Conservation (phyloP, 2,329 filamentous ascomycete species). For the Alternaria hordeiaustralica region DNA sequence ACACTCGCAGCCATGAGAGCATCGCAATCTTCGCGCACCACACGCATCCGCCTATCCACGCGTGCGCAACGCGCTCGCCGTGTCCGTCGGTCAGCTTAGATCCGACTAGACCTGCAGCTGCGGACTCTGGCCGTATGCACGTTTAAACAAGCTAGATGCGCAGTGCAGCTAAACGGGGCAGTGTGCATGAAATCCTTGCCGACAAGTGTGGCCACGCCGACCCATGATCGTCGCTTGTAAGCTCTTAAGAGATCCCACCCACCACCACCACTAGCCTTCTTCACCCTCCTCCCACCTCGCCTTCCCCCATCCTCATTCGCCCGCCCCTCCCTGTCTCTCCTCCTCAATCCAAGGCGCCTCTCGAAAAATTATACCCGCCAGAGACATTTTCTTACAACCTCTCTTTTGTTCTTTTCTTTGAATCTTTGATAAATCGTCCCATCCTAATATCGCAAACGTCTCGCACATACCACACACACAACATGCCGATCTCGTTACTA, state of each 20-base stretch:
- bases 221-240: conserved; percentile 43
- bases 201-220: conserved; percentile 45
- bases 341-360: conserved; percentile 44
- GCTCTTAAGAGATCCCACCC: conserved; percentile 48
- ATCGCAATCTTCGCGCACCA: conserved; percentile 42
- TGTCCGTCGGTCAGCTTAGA: conserved; percentile 47
- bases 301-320: conserved; percentile 52
- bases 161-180: conserved; percentile 48
- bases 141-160: conserved; percentile 46
- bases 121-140: conserved; percentile 46
- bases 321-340: conserved; percentile 47
- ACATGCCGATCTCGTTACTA: conserved; percentile 90
- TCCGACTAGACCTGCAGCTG: conserved; percentile 47
- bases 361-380: conserved; percentile 45
- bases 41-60: conserved; percentile 42
- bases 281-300: conserved; percentile 52
- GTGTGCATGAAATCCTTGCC: conserved; percentile 48
- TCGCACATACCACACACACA: conserved; percentile 37
- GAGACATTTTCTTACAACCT: conserved; percentile 43
- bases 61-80: conserved; percentile 38
- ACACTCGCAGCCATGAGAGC: conserved; percentile 33
- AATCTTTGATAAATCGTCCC: conserved; percentile 46
- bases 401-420: conserved; percentile 42
- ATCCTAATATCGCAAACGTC: conserved; percentile 42
- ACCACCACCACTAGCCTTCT: conserved; percentile 47